Conservation (phyloP, 2,329 filamentous ascomycete species). For the Pyrenophora seminiperda region DNA sequence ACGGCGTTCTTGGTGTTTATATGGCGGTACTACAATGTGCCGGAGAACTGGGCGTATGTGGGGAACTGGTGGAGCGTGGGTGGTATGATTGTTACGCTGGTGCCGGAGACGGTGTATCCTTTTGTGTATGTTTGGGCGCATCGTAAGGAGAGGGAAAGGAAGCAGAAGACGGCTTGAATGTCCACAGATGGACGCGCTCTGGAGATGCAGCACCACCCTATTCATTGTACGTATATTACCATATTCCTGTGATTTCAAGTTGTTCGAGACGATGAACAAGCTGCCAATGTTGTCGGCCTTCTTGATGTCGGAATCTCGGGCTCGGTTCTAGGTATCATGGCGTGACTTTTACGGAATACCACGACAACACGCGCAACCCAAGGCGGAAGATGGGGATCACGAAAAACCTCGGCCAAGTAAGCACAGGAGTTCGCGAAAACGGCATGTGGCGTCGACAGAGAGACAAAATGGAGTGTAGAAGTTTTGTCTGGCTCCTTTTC, state of each 20-base stretch:
- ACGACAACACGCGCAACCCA: constrained; percentile 7
- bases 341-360: constrained; percentile 2
- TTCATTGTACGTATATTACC: no score
- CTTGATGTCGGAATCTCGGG: constrained; percentile 2
- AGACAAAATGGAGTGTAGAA: neutral
- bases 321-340: neutral
- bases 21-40: constrained; percentile 49
- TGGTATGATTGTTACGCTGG: constrained; percentile 44
- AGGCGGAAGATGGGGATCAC: constrained; percentile 17
- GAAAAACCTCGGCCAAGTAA: constrained; percentile 5
- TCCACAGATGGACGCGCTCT: neutral
- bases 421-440: neutral
- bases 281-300: no score
- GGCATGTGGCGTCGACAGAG: neutral
- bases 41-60: constrained; percentile 49
- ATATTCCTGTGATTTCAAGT: neutral
- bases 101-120: constrained; percentile 49
- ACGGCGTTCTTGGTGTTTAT: constrained; percentile 48
- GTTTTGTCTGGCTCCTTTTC: neutral
- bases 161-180: constrained; percentile 12
- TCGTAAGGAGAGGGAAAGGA: constrained; percentile 25
- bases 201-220: no score
- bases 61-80: constrained; percentile 41
- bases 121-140: constrained; percentile 48
- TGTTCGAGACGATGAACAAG: neutral